A percentile compares a stretch with the other conserved stretches of the same genome.
Evolutionary conservation across 306 rosid genomes (phyloP).

Genomic region (Prinsepia uniflora): DNA sequence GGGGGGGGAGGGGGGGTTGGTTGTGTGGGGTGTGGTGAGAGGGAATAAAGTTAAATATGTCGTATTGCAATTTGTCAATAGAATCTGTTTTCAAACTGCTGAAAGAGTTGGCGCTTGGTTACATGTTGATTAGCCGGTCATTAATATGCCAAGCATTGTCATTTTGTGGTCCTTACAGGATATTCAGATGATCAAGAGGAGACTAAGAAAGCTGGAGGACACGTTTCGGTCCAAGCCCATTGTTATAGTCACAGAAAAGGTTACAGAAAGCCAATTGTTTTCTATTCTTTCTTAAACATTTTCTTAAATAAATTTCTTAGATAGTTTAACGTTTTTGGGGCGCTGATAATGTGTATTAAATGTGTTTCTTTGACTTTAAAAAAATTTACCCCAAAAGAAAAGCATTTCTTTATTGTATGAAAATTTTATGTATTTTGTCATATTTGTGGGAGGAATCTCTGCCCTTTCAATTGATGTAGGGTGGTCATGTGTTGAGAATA

Average conservation of each 20-base stretch:
- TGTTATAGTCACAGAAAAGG: slow-evolving; percentile 82
- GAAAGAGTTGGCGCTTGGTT: background rate
- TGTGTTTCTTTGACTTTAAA: no score
- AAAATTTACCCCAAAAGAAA: no score
- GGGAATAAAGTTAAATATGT: background rate
- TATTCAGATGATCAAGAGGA: slow-evolving; percentile 46
- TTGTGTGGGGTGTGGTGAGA: no score
- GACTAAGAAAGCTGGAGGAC: slow-evolving; percentile 49
- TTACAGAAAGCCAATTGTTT: no score
- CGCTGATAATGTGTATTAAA: background rate
- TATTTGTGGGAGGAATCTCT: background rate
- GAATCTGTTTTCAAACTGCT: background rate
- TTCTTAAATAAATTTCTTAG: background rate
- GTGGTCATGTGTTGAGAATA: background rate
- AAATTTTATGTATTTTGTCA: background rate
- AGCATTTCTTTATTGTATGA: no score
- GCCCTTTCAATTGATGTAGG: background rate
- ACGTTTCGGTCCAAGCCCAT: slow-evolving; percentile 56
- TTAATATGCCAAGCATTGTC: background rate
- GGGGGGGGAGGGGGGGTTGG: no score
- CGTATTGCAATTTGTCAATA: background rate
- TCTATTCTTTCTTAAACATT: background rate
- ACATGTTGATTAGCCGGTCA: slow-evolving; percentile 14
- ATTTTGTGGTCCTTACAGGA: slow-evolving; percentile 41
- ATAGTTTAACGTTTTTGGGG: background rate